phyloP scores from a whole-genome alignment of 2,329 filamentous ascomycete species.

The Didymella arachidicola region DNA sequence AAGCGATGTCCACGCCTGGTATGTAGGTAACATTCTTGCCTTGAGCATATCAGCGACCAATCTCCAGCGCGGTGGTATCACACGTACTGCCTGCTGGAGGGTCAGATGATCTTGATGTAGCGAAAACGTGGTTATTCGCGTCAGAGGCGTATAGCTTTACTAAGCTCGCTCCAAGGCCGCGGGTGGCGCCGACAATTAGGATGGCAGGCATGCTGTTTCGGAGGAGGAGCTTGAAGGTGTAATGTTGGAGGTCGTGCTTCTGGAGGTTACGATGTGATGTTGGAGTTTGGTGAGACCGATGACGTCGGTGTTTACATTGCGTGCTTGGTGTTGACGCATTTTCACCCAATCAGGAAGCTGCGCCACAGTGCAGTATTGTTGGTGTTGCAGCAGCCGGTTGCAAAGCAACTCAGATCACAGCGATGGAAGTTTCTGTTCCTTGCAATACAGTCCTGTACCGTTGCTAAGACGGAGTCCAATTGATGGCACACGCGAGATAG shows the following conservation, averaged over 20 bases:
- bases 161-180: conserved; percentile 71
- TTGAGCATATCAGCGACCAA: not conserved
- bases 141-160: conserved; percentile 63
- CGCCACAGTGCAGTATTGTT: not conserved
- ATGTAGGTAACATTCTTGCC: conserved; percentile 62
- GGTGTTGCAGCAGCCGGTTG: not conserved
- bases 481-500: not conserved
- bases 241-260: not conserved
- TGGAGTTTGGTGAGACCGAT: not conserved
- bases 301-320: conserved; percentile 17
- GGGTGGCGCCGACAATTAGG: conserved; percentile 72
- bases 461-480: not conserved
- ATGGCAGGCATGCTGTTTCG: conserved; percentile 51
- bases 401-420: not conserved
- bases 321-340: conserved; percentile 5
- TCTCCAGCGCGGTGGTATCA: rapidly evolving
- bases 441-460: not conserved
- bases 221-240: too few relatives aligned
- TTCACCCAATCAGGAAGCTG: conserved; percentile 9
- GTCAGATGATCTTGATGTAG: conserved; percentile 62
- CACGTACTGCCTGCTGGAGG: conserved; percentile 50
- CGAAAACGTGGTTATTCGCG: conserved; percentile 61
- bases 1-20: conserved; percentile 63
- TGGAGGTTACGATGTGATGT: not conserved
- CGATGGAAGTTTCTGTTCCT: not conserved